Evolutionary conservation across 176 grass and related monocot genomes (phyloP).

Genomic region (Oryza glaberrima): DNA sequence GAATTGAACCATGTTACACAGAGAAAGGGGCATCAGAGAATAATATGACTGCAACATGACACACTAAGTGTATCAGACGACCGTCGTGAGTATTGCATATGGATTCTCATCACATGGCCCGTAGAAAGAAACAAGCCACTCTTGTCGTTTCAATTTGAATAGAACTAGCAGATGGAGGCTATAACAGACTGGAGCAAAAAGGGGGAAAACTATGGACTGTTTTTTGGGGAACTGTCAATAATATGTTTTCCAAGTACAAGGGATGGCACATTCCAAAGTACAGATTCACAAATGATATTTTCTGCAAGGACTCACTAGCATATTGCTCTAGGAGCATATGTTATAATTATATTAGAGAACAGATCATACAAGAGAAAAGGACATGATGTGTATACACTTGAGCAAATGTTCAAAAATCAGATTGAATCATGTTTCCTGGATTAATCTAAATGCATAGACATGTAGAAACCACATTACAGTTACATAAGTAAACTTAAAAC

Average conservation of each 20-base stretch:
- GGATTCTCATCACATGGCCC: conserved; percentile 41
- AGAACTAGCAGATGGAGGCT: background rate
- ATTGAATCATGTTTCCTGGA: background rate
- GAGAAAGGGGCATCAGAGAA: conserved; percentile 37
- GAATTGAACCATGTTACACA: background rate
- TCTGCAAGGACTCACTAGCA: background rate
- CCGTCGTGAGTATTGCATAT: conserved; percentile 48
- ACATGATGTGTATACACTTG: background rate
- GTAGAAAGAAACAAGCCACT: background rate
- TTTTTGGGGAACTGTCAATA: background rate
- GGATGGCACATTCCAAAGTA: background rate
- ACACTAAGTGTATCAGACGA: conserved; percentile 54
- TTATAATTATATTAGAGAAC: background rate
- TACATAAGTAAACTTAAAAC: too few species aligned
- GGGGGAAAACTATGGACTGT: too few species aligned
- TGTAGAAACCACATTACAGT: background rate
- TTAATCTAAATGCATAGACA: background rate
- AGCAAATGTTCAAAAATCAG: background rate
- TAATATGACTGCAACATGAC: conserved; percentile 52
- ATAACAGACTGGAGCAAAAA: background rate
- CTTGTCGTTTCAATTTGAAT: background rate
- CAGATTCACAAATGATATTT: background rate
- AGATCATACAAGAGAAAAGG: background rate
- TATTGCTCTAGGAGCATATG: background rate
- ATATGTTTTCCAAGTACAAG: background rate